A percentile compares a stretch with the other conserved stretches of the same genome.
Conservation (phyloP, 306 rosid genomes). For the Quercus agrifolia region DNA sequence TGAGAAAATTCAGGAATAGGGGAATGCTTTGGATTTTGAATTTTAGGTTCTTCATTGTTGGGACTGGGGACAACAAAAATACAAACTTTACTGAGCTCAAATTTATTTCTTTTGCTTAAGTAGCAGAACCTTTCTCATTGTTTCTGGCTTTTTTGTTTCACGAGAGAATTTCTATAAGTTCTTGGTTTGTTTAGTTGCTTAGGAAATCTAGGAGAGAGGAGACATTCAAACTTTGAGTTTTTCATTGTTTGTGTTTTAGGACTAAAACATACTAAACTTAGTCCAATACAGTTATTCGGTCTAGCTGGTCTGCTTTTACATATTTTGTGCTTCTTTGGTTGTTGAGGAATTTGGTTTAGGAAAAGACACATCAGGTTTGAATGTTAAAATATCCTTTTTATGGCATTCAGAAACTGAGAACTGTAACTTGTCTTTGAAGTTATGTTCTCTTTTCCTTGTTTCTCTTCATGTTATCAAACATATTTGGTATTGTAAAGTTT, state of each 20-base stretch:
- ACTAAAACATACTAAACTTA: neutral
- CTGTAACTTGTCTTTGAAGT: neutral
- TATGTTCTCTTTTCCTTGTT: neutral
- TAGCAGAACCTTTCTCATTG: neutral
- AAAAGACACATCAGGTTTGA: neutral
- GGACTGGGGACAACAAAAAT: neutral
- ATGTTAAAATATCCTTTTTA: neutral
- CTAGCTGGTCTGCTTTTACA: neutral
- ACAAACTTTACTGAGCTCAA: neutral
- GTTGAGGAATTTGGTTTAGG: neutral
- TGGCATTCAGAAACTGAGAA: neutral
- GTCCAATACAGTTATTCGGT: neutral
- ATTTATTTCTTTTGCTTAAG: neutral
- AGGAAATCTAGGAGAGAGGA: neutral
- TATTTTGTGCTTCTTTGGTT: neutral
- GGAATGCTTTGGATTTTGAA: neutral
- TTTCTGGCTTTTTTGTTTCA: neutral
- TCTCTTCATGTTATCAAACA: neutral
- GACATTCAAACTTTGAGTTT: neutral
- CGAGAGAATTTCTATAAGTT: neutral
- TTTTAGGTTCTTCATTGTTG: neutral
- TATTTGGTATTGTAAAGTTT: neutral
- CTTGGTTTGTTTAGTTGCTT: neutral
- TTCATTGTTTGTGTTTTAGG: neutral
- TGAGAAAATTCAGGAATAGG: neutral